Evolutionary conservation across 2,329 filamentous ascomycete species (phyloP).

Genomic region (Scedosporium boydii): DNA sequence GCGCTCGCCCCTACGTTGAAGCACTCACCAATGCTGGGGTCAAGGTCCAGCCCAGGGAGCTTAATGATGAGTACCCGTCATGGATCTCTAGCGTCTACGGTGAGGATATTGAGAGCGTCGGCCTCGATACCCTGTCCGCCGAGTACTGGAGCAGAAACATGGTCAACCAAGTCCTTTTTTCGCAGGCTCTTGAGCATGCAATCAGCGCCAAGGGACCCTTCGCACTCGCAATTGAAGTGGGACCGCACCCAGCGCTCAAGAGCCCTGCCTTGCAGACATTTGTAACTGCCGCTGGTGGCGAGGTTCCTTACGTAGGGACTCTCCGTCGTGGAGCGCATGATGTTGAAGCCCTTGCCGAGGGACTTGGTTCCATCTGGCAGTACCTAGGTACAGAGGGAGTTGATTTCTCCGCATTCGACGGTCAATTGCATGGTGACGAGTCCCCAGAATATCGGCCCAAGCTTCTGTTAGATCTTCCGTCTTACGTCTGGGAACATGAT

Average conservation of each 20-base stretch:
- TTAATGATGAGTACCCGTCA: slow-evolving; percentile 9
- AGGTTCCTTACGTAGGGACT: neutral
- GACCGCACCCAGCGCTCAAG: slow-evolving; percentile 38
- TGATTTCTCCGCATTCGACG: slow-evolving; percentile 9
- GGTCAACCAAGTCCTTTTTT: slow-evolving; percentile 33
- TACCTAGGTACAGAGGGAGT: slow-evolving; percentile 19
- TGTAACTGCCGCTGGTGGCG: slow-evolving; percentile 26
- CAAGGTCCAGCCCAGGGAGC: neutral
- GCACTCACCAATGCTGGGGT: slow-evolving; percentile 12
- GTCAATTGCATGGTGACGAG: neutral
- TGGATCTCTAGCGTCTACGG: slow-evolving; percentile 2
- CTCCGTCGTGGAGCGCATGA: slow-evolving; percentile 25
- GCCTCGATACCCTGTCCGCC: neutral
- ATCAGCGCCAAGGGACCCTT: neutral
- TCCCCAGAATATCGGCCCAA: neutral
- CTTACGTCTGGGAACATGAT: slow-evolving; percentile 45
- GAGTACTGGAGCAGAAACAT: slow-evolving; percentile 38
- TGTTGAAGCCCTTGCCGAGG: slow-evolving; percentile 24
- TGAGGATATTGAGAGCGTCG: neutral
- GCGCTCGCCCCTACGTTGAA: slow-evolving; percentile 15
- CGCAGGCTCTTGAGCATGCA: slow-evolving; percentile 21
- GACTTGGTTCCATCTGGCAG: neutral
- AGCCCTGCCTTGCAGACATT: slow-evolving; percentile 41
- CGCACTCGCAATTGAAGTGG: slow-evolving; percentile 25
- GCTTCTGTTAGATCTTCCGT: slow-evolving; percentile 30